Conservation (phyloP, 139 green algal genomes). For the Klebsormidium nitens region DNA sequence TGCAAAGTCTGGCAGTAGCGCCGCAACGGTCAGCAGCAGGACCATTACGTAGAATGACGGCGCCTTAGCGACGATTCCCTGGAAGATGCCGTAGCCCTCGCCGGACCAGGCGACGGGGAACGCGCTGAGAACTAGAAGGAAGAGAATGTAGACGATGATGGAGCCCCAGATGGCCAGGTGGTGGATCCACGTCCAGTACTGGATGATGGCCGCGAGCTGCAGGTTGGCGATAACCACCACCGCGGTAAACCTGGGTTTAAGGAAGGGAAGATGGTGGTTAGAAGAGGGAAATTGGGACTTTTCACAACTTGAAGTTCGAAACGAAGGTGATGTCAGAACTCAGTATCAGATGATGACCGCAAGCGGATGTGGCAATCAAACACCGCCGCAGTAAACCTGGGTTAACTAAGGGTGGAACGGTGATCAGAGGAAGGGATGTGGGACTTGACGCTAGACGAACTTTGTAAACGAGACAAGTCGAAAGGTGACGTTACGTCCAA, state of each 20-base stretch:
- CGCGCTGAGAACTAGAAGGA: constrained; percentile 29
- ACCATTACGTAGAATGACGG: constrained; percentile 25
- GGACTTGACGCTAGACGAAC: too few species aligned
- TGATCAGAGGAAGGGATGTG: too few species aligned
- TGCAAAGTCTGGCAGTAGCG: constrained; percentile 20
- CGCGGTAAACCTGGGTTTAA: constrained; percentile 42
- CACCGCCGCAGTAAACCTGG: too few species aligned
- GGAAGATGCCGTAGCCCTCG: background rate
- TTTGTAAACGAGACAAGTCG: too few species aligned
- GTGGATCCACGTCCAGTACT: constrained; percentile 43
- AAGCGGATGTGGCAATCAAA: too few species aligned
- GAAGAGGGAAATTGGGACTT: too few species aligned
- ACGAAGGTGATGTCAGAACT: too few species aligned
- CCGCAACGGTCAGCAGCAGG: constrained; percentile 1
- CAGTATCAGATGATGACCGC: too few species aligned
- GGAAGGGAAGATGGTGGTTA: constrained; percentile 31
- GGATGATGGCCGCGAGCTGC: constrained; percentile 34
- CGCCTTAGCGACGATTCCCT: background rate
- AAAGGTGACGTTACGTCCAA: too few species aligned
- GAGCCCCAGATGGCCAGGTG: constrained; percentile 42
- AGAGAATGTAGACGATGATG: constrained; percentile 39
- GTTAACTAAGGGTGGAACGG: too few species aligned
- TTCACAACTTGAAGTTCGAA: too few species aligned
- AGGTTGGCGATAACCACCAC: constrained; percentile 52
- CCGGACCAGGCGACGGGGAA: background rate